These are phyloP conservation scores for Azolla pinnata DNA, from an alignment of 75 land plant genomes.

Conservation along the genomic window DNA sequence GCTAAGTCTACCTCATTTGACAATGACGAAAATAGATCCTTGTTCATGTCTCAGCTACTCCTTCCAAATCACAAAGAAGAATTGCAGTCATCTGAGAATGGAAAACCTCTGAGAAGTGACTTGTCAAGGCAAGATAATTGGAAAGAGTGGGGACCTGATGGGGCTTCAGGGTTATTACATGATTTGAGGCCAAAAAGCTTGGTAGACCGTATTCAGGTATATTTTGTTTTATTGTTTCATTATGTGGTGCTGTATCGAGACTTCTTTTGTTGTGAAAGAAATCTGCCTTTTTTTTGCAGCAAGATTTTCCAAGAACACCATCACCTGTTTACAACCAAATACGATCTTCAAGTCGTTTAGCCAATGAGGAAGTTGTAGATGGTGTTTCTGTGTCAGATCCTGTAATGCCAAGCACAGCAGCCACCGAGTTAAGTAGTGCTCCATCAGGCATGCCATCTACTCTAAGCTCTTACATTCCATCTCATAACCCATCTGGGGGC, in stretches of 20 bases:
- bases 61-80: conserved; percentile 69
- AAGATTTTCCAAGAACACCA: conserved; percentile 78
- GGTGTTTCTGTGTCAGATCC: conserved; percentile 19
- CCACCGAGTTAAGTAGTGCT: too few species aligned
- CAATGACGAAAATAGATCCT: conserved; percentile 36
- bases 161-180: conserved; percentile 13
- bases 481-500: too few species aligned
- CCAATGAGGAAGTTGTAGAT: conserved; percentile 44
- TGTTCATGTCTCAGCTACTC: conserved; percentile 33
- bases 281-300: conserved; percentile 22
- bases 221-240: neutral
- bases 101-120: conserved; percentile 31
- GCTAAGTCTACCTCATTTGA: conserved; percentile 23
- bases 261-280: neutral
- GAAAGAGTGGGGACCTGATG: conserved; percentile 21
- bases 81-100: conserved; percentile 51
- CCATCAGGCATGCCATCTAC: too few species aligned
- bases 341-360: conserved; percentile 39
- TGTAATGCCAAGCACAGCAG: neutral
- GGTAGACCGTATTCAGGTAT: conserved; percentile 80
- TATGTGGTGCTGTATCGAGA: neutral
- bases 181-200: conserved; percentile 56
- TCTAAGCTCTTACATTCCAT: too few species aligned
- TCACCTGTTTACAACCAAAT: conserved; percentile 63
- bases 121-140: conserved; percentile 21